Percentiles rank a stretch among this genome's conserved stretches.
Evolutionary conservation across 257 asterid species (phyloP).

Genomic region (Gynochthodes officinalis): DNA sequence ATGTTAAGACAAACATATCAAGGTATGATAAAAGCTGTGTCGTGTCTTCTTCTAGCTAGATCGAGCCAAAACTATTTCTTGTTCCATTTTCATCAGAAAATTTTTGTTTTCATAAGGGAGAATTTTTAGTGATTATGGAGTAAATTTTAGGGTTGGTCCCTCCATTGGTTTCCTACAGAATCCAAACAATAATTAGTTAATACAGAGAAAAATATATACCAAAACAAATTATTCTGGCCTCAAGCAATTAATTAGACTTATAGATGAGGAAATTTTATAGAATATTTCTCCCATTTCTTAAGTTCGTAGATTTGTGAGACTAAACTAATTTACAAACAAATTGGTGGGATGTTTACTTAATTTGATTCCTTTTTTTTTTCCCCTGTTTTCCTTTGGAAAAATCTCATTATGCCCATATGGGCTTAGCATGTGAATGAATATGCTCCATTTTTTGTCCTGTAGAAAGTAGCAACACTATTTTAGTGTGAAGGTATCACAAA

Average conservation of each 20-base stretch:
- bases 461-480: not conserved
- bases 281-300: not conserved
- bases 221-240: too few species aligned
- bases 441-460: slow-evolving; percentile 8
- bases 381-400: not conserved
- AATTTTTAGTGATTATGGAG: not conserved
- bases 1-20: too few species aligned
- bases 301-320: not conserved
- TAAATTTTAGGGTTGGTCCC: not conserved
- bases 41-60: too few species aligned
- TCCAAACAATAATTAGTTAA: too few species aligned
- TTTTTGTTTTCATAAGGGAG: not conserved
- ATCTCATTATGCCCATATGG: not conserved
- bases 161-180: too few species aligned
- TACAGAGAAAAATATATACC: too few species aligned
- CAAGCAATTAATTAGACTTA: not conserved
- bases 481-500: not conserved
- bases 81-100: not conserved
- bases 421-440: slow-evolving; percentile 2
- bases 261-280: not conserved
- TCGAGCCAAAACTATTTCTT: not conserved
- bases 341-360: not conserved
- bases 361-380: too few species aligned
- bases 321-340: not conserved
- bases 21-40: too few species aligned